Conservation (phyloP, 805 yeast genomes). For the Clavispora asparagi region DNA sequence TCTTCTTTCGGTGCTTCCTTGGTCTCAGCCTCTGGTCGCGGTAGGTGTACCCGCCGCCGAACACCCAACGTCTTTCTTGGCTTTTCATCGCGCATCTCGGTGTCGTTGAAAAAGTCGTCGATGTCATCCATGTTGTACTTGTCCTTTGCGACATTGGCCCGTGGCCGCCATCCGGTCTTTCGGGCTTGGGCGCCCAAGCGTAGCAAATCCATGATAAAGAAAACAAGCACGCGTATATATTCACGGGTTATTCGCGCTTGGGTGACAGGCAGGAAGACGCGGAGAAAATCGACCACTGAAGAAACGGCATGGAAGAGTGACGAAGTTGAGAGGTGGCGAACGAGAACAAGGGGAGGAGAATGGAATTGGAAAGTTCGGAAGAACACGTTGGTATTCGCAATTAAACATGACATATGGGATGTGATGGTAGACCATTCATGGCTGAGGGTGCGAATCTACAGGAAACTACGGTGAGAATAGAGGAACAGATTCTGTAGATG, state of each 20-base stretch:
- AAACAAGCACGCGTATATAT: not conserved
- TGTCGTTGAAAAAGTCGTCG: conserved; percentile 60
- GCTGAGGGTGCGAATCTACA: too few relatives aligned
- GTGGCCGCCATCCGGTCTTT: conserved; percentile 57
- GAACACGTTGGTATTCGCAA: too few relatives aligned
- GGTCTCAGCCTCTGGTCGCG: not conserved
- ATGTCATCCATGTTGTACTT: conserved; percentile 63
- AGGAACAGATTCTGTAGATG: too few relatives aligned
- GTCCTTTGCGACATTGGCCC: conserved; percentile 45
- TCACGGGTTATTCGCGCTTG: not conserved
- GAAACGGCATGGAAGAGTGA: too few relatives aligned
- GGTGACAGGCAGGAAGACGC: not conserved
- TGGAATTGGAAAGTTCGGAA: too few relatives aligned
- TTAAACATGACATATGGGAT: too few relatives aligned
- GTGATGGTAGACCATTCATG: too few relatives aligned
- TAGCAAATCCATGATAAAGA: conserved; percentile 29
- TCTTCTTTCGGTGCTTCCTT: not conserved
- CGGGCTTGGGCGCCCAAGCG: conserved; percentile 58
- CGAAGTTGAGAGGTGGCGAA: not conserved
- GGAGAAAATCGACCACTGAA: not conserved
- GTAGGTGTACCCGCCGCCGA: not conserved
- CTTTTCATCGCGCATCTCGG: conserved; percentile 2
- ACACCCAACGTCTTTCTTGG: not conserved
- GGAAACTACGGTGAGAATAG: too few relatives aligned
- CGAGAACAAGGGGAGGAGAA: not conserved